These are phyloP conservation scores for Litsea cubeba DNA, from an alignment of 164 flowering plant genomes.

Conservation along the genomic window DNA sequence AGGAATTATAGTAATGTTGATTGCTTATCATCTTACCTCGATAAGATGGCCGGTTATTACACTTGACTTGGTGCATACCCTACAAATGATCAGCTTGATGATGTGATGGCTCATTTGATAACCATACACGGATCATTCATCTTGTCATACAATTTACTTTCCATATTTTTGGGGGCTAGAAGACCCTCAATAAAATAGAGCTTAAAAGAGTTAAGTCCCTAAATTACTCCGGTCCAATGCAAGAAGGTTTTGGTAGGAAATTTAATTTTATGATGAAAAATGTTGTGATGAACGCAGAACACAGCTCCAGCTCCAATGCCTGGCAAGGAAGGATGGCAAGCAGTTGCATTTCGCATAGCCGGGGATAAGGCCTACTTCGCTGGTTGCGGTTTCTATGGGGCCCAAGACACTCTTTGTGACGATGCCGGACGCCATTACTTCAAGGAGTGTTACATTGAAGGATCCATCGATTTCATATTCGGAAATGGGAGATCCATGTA, in stretches of 20 bases:
- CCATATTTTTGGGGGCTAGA: too few relatives aligned
- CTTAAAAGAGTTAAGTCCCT: too few relatives aligned
- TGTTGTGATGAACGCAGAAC: constrained; percentile 39
- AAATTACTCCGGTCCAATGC: too few relatives aligned
- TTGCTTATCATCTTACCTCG: not conserved
- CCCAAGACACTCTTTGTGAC: constrained; percentile 91
- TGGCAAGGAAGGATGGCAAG: constrained; percentile 94
- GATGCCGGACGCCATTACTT: constrained; percentile 95
- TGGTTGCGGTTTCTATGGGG: constrained; percentile 87
- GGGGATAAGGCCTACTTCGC: constrained; percentile 88
- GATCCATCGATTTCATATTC: constrained; percentile 93
- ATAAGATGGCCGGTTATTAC: not conserved
- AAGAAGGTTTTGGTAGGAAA: not conserved
- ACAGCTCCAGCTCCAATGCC: constrained; percentile 97
- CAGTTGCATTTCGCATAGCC: constrained; percentile 83
- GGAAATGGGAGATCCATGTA: constrained; percentile 97
- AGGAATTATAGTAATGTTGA: too few relatives aligned
- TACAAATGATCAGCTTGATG: not conserved
- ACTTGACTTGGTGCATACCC: not conserved
- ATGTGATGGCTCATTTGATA: not conserved
- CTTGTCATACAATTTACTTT: too few relatives aligned
- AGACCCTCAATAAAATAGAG: too few relatives aligned
- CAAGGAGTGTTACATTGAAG: constrained; percentile 89
- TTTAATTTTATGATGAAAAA: too few relatives aligned
- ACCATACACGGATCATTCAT: not conserved